phyloP scores from a whole-genome alignment of 768 basidiomycete genomes.

The Pleurotus sapidus region DNA sequence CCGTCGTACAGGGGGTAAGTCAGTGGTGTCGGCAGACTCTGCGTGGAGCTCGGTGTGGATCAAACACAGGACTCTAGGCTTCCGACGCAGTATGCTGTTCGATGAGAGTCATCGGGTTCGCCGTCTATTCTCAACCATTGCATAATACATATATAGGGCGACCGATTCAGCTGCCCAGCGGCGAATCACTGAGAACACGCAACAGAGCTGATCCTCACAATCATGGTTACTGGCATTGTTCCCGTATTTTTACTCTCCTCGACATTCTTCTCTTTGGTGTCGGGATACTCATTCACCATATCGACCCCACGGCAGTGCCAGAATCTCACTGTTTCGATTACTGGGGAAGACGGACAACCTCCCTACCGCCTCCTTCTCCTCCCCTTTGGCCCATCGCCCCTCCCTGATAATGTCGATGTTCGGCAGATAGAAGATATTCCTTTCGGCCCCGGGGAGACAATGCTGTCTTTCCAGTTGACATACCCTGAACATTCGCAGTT shows the following conservation, averaged over 20 bases:
- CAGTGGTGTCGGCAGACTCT: no score
- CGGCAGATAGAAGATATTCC: constrained; percentile 54
- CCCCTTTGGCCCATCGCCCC: constrained; percentile 62
- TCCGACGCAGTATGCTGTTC: no score
- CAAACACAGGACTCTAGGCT: no score
- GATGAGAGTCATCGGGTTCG: no score
- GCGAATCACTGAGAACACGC: no score
- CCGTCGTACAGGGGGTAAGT: no score
- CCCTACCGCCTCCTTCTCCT: constrained; percentile 69
- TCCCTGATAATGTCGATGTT: constrained; percentile 60
- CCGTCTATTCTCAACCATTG: no score
- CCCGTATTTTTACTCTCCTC: constrained; percentile 20
- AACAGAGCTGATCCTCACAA: not conserved
- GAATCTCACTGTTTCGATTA: constrained; percentile 56
- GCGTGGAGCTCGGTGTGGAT: no score
- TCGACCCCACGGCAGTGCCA: constrained; percentile 61
- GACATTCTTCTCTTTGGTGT: constrained; percentile 23
- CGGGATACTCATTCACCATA: constrained; percentile 48
- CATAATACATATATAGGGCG: no score
- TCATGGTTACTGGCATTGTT: constrained; percentile 16
- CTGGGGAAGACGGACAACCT: constrained; percentile 53
- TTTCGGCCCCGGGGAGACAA: constrained; percentile 40
- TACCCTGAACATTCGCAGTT: constrained; percentile 71
- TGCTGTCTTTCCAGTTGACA: constrained; percentile 52
- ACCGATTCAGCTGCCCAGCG: no score